Evolutionary conservation across 2,329 filamentous ascomycete genomes (phyloP).

Genomic region (Fusarium kyushuense): DNA sequence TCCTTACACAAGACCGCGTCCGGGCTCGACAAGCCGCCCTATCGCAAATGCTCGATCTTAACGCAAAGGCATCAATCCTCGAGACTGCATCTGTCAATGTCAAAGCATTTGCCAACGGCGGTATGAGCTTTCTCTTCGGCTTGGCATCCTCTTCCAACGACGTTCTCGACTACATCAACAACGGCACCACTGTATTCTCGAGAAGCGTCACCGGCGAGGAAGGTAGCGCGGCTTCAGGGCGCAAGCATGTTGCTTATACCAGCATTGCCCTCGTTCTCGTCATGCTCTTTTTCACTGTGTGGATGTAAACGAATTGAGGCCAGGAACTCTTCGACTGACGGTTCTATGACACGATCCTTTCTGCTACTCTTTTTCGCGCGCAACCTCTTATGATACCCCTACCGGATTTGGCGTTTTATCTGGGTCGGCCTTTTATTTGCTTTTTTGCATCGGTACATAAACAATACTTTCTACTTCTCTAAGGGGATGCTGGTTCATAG

Average conservation of each 20-base stretch:
- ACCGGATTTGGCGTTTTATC: slow-evolving; percentile 44
- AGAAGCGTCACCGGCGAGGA: slow-evolving; percentile 76
- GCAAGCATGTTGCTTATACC: slow-evolving; percentile 47
- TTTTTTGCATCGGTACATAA: slow-evolving; percentile 23
- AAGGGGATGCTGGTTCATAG: slow-evolving; percentile 17
- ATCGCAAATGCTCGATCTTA: slow-evolving; percentile 85
- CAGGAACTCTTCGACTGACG: background rate
- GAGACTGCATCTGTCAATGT: slow-evolving; percentile 79
- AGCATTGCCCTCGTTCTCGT: slow-evolving; percentile 48
- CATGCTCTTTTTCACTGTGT: slow-evolving; percentile 49
- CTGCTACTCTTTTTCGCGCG: slow-evolving; percentile 18
- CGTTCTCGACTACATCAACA: slow-evolving; percentile 84
- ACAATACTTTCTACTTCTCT: slow-evolving; percentile 13
- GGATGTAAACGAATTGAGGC: slow-evolving; percentile 36
- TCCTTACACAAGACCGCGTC: slow-evolving; percentile 79
- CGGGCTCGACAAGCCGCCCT: slow-evolving; percentile 77
- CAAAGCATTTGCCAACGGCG: slow-evolving; percentile 80
- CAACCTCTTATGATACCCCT: slow-evolving; percentile 46
- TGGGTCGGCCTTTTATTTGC: slow-evolving; percentile 39
- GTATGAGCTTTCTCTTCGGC: slow-evolving; percentile 88
- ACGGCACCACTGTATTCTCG: slow-evolving; percentile 87
- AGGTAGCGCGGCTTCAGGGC: slow-evolving; percentile 68
- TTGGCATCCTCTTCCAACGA: slow-evolving; percentile 81
- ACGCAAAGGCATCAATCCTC: slow-evolving; percentile 89
- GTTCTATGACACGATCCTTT: slow-evolving; percentile 12